Conservation (phyloP, 768 basidiomycete genomes). For the Gymnopilus dilepis region DNA sequence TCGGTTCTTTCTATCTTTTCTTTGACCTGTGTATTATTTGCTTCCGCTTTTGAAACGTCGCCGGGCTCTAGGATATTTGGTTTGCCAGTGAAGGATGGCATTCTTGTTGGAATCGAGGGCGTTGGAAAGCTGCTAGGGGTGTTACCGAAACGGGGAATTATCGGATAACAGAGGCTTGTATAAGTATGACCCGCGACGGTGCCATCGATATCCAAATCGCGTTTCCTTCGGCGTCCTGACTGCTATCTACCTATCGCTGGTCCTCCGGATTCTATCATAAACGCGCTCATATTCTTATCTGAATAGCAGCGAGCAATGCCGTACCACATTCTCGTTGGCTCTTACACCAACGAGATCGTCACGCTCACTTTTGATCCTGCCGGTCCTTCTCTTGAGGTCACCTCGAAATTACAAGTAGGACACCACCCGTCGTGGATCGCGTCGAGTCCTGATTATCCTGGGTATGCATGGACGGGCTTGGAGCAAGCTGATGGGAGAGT, state of each 20-base stretch:
- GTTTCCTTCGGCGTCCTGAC: conserved; percentile 3
- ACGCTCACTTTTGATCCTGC: conserved; percentile 68
- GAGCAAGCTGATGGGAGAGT: conserved; percentile 73
- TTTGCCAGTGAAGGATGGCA: neutral
- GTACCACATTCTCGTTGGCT: conserved; percentile 61
- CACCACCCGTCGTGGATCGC: conserved; percentile 81
- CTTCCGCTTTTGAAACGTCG: conserved; percentile 2
- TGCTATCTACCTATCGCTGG: neutral
- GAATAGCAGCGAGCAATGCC: conserved; percentile 33
- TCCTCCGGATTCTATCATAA: neutral
- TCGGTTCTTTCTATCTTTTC: conserved; percentile 9
- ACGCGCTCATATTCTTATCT: conserved; percentile 14
- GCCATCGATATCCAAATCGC: conserved; percentile 8
- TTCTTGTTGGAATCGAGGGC: conserved; percentile 1
- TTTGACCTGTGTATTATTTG: neutral
- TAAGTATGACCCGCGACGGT: conserved; percentile 17
- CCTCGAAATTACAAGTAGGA: conserved; percentile 55
- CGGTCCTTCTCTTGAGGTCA: conserved; percentile 47
- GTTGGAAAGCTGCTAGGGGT: conserved; percentile 5
- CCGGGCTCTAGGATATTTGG: neutral
- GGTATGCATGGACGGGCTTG: conserved; percentile 67
- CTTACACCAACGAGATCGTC: conserved; percentile 67
- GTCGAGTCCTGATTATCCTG: conserved; percentile 56
- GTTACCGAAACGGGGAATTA: conserved; percentile 28
- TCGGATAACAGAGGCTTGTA: no score